These are phyloP conservation scores for Quercus tomentella DNA, from an alignment of 331 rosid genomes.

Conservation along the genomic window DNA sequence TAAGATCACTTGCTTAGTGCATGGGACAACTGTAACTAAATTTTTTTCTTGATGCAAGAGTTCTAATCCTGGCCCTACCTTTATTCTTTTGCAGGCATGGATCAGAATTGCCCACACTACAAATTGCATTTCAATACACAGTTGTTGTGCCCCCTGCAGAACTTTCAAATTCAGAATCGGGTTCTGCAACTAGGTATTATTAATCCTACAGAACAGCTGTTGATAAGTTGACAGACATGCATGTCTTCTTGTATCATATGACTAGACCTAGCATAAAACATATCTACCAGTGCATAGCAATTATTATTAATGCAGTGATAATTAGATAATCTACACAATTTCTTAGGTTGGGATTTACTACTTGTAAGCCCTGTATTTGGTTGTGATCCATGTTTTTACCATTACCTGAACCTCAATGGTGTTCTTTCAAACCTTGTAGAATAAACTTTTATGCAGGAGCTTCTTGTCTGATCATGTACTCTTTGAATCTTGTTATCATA, in stretches of 20 bases:
- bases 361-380: not conserved
- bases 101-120: constrained; percentile 77
- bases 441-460: not conserved
- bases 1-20: not conserved
- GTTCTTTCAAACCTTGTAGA: not conserved
- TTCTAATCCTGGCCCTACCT: constrained; percentile 15
- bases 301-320: constrained; percentile 1
- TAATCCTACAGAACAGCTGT: constrained; percentile 14
- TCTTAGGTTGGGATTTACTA: not conserved
- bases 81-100: constrained; percentile 45
- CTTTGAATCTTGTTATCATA: not conserved
- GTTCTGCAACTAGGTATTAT: constrained; percentile 65
- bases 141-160: constrained; percentile 86
- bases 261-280: not conserved
- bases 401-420: not conserved
- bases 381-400: not conserved
- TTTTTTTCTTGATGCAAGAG: constrained; percentile 8
- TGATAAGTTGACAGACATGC: not conserved
- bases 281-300: constrained; percentile 1
- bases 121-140: constrained; percentile 89
- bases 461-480: not conserved
- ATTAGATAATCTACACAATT: constrained; percentile 5
- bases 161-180: constrained; percentile 44
- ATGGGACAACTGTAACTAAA: not conserved
- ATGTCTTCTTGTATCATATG: constrained; percentile 1